Conservation (phyloP, 1,284 basidiomycete genomes). For the Leccinum huronense region DNA sequence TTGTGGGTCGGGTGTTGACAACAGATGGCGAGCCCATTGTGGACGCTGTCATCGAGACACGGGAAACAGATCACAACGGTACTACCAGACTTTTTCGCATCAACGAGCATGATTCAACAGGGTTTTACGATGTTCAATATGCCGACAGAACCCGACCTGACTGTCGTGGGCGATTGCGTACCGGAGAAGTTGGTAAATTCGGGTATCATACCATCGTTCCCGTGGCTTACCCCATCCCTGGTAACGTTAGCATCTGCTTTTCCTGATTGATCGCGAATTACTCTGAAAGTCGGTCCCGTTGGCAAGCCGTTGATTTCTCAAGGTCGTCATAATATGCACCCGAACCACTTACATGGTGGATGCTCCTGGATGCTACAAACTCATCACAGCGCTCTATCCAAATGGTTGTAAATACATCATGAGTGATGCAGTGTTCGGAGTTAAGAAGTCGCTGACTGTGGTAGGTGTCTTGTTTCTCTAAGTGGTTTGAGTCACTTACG, state of each 20-base stretch:
- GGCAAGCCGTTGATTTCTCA: conserved; percentile 59
- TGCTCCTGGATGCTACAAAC: conserved; percentile 67
- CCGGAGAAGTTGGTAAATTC: conserved; percentile 65
- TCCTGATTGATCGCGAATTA: not conserved
- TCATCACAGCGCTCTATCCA: conserved; percentile 74
- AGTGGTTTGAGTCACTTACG: conserved; percentile 6
- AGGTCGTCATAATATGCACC: conserved; percentile 74
- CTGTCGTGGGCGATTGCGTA: conserved; percentile 70
- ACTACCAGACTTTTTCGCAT: not conserved
- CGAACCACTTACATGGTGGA: conserved; percentile 75
- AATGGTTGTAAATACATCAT: conserved; percentile 66
- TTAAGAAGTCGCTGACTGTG: conserved; percentile 61
- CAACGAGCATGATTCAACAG: conserved; percentile 25
- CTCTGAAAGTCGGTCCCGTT: conserved; percentile 50
- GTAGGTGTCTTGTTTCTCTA: conserved; percentile 41
- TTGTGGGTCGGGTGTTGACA: conserved; percentile 68
- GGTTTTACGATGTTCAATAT: conserved; percentile 68
- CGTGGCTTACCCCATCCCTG: conserved; percentile 74
- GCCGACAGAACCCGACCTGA: conserved; percentile 59
- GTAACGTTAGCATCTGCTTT: conserved; percentile 48
- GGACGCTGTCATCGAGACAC: conserved; percentile 72
- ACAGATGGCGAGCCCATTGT: conserved; percentile 68
- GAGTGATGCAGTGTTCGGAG: conserved; percentile 79
- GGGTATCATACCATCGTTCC: conserved; percentile 78
- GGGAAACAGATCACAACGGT: conserved; percentile 72